These are phyloP conservation scores for Pseudevernia furfuracea DNA, from an alignment of 495 filamentous ascomycete species.

Conservation along the genomic window DNA sequence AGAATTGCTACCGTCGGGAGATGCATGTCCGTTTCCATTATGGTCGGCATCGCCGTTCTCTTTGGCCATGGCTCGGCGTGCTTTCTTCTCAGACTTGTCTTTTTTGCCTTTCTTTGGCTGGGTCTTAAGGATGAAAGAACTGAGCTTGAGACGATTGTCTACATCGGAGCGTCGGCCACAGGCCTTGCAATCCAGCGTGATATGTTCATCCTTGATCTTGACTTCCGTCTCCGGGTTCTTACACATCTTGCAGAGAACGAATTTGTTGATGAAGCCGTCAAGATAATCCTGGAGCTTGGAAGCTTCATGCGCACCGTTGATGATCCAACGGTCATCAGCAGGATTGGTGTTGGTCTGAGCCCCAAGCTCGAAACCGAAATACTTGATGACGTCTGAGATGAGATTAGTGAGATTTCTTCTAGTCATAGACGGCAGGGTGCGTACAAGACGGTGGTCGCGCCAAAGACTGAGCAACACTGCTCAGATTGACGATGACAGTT, in stretches of 20 bases:
- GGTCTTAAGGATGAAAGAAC: constrained; percentile 95
- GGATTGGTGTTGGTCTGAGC: constrained; percentile 98
- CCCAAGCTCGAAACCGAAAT: constrained; percentile 97
- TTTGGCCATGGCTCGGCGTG: constrained; percentile 67
- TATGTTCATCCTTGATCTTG: constrained; percentile 82
- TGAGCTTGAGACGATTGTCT: constrained; percentile 89
- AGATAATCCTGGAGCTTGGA: constrained; percentile 95
- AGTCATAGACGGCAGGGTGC: constrained; percentile 17
- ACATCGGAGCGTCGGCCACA: constrained; percentile 89
- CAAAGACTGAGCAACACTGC: constrained; percentile 86
- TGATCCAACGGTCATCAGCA: constrained; percentile 97
- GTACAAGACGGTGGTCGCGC: constrained; percentile 77
- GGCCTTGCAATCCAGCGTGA: constrained; percentile 94
- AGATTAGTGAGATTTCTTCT: constrained; percentile 11
- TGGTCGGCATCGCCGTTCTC: constrained; percentile 62
- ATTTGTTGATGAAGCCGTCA: constrained; percentile 95
- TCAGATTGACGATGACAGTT: constrained; percentile 92
- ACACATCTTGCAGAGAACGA: constrained; percentile 98
- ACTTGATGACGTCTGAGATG: constrained; percentile 80
- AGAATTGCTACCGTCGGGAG: constrained; percentile 68
- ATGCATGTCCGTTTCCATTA: constrained; percentile 51
- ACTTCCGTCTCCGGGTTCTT: constrained; percentile 98
- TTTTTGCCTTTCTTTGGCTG: constrained; percentile 91
- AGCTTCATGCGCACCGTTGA: constrained; percentile 96
- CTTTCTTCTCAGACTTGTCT: constrained; percentile 84